Evolutionary conservation across 768 basidiomycete genomes (phyloP).

Genomic region (Exidia glandulosa): DNA sequence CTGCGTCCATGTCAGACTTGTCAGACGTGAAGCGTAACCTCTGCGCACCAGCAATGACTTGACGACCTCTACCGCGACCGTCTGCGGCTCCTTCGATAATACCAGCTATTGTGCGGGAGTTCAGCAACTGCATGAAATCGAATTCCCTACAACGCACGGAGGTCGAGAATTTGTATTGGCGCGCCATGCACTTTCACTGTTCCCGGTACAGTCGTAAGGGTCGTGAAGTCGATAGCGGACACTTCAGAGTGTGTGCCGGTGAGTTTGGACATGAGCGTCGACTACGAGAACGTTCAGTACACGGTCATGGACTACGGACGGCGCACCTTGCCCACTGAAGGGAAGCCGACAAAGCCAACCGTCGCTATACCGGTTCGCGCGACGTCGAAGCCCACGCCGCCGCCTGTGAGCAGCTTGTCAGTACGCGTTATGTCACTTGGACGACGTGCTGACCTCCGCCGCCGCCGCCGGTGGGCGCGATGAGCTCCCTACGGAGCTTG

Average conservation of each 20-base stretch:
- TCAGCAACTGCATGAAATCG: slow-evolving; percentile 7
- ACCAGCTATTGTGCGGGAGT: slow-evolving; percentile 47
- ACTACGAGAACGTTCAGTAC: slow-evolving; percentile 31
- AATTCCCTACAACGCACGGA: slow-evolving; percentile 44
- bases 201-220: slow-evolving; percentile 89
- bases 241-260: slow-evolving; percentile 96
- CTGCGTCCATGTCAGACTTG: slow-evolving; percentile 28
- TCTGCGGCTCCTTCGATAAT: slow-evolving; percentile 98
- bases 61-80: slow-evolving; percentile 90
- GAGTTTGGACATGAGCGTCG: slow-evolving; percentile 87
- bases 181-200: slow-evolving; percentile 92
- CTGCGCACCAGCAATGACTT: slow-evolving; percentile 72
- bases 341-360: slow-evolving; percentile 86
- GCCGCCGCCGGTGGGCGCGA: slow-evolving; percentile 59
- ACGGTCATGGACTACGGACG: not conserved
- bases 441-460: slow-evolving; percentile 47
- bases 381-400: slow-evolving; percentile 92
- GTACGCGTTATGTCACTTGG: not conserved
- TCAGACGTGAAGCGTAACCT: not conserved
- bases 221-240: slow-evolving; percentile 95
- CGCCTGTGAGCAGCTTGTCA: slow-evolving; percentile 28
- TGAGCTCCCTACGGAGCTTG: slow-evolving; percentile 90
- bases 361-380: slow-evolving; percentile 96
- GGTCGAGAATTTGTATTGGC: slow-evolving; percentile 87
- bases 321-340: slow-evolving; percentile 84